Evolutionary conservation across 2,329 filamentous ascomycete species (phyloP).

Genomic region (Bipolaris bicolor): DNA sequence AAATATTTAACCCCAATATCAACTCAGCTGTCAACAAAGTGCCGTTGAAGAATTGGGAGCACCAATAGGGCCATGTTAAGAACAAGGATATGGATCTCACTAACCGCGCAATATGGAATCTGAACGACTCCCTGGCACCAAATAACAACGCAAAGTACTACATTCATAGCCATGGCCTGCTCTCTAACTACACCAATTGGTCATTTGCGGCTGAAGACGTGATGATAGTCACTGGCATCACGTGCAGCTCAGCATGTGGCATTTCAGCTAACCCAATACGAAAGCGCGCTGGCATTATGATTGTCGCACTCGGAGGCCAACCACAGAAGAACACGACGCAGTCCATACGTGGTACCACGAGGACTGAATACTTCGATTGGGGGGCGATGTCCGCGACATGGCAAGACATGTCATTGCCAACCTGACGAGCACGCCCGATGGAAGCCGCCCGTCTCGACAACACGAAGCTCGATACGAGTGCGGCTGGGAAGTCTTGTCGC

Average conservation of each 20-base stretch:
- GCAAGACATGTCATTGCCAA: neutral
- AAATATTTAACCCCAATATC: constrained; percentile 55
- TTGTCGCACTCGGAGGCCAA: neutral
- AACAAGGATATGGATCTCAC: constrained; percentile 62
- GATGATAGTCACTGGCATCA: neutral
- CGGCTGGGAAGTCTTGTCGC: neutral
- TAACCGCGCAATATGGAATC: constrained; percentile 61
- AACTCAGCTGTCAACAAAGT: constrained; percentile 57
- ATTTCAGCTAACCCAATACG: neutral
- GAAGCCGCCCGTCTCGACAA: neutral
- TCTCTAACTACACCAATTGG: constrained; percentile 52
- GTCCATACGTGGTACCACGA: neutral
- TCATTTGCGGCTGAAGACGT: constrained; percentile 59
- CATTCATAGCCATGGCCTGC: constrained; percentile 32
- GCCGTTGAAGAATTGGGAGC: constrained; percentile 53
- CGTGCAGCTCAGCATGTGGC: neutral
- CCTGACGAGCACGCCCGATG: neutral
- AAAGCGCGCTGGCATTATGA: neutral
- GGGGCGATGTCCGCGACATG: neutral
- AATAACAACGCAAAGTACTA: constrained; percentile 33
- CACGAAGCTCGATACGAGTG: too few relatives aligned
- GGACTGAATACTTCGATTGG: neutral
- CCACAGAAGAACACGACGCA: neutral
- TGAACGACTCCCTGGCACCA: constrained; percentile 49
- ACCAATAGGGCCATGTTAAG: constrained; percentile 55